These are phyloP conservation scores for Macrolepiota dolichaula DNA, from an alignment of 768 basidiomycete genomes.

Conservation along the genomic window DNA sequence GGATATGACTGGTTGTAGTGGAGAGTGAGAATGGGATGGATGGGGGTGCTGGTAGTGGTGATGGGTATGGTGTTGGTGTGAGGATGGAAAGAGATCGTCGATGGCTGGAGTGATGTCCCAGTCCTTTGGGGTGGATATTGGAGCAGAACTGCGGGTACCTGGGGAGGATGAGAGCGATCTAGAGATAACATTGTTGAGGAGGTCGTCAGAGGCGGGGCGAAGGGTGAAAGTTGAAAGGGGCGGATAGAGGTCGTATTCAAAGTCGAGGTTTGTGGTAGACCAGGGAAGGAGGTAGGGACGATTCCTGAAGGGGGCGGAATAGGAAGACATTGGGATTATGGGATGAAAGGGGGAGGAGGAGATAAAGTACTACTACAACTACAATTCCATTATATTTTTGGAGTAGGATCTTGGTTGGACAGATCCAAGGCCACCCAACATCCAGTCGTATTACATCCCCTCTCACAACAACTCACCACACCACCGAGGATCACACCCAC, in stretches of 20 bases:
- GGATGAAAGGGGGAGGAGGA: background rate
- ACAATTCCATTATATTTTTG: background rate
- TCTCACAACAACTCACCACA: no score
- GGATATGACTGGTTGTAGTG: conserved; percentile 8
- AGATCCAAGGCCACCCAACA: background rate
- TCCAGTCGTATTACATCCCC: background rate
- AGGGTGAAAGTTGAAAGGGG: background rate
- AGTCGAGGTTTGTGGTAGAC: background rate
- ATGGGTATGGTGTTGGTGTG: background rate
- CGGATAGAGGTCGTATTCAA: background rate
- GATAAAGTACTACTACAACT: background rate
- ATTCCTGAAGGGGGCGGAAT: background rate
- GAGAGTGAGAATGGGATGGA: background rate
- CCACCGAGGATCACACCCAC: conserved; percentile 6
- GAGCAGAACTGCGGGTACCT: background rate
- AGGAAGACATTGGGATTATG: background rate
- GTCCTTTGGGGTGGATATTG: background rate
- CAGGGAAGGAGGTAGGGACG: background rate
- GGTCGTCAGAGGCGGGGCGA: background rate
- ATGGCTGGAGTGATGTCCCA: background rate
- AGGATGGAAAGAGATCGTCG: background rate
- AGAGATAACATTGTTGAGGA: background rate
- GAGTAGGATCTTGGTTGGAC: background rate
- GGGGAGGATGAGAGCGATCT: conserved; percentile 2
- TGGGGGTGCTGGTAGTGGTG: background rate